Conservation (phyloP, 2,329 filamentous ascomycete species). For the Hypoxylon sp. region DNA sequence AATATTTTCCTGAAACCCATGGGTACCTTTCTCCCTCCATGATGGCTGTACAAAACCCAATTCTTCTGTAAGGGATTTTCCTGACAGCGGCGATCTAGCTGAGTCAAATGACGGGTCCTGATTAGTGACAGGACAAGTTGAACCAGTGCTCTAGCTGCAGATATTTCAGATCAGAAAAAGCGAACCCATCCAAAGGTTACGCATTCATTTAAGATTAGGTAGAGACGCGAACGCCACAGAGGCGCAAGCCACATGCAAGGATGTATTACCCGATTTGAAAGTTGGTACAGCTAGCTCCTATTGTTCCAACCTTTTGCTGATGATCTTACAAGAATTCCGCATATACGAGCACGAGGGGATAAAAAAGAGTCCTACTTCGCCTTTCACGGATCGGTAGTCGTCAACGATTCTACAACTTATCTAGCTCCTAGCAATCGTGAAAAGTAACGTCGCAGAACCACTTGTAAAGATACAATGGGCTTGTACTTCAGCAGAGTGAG, state of each 20-base stretch:
- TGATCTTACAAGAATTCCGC: constrained; percentile 18
- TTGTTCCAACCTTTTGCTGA: constrained; percentile 19
- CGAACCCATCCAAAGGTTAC: constrained; percentile 21
- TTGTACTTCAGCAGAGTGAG: constrained; percentile 14
- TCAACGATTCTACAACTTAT: constrained; percentile 2
- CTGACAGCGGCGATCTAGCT: constrained; percentile 16
- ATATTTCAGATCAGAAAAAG: constrained; percentile 19
- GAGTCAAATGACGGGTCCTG: constrained; percentile 15
- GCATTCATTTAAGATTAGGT: constrained; percentile 29
- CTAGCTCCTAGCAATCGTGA: constrained; percentile 2
- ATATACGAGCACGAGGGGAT: constrained; percentile 23
- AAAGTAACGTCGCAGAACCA: constrained; percentile 5
- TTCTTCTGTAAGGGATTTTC: constrained; percentile 27
- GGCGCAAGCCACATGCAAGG: constrained; percentile 39
- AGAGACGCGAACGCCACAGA: constrained; percentile 34
- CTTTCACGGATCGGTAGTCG: background rate
- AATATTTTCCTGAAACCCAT: constrained; percentile 37
- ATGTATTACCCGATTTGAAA: constrained; percentile 32
- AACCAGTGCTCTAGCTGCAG: constrained; percentile 7
- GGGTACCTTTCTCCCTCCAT: constrained; percentile 39
- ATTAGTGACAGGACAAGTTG: constrained; percentile 17
- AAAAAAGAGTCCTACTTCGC: constrained; percentile 4
- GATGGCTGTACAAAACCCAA: constrained; percentile 20
- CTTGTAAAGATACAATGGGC: constrained; percentile 8
- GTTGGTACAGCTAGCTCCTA: constrained; percentile 27